Evolutionary conservation across 2,329 filamentous ascomycete genomes (phyloP), one percentile per base, ranked within the genome.

Genomic region (Blastomyces gilchristii): DNA sequence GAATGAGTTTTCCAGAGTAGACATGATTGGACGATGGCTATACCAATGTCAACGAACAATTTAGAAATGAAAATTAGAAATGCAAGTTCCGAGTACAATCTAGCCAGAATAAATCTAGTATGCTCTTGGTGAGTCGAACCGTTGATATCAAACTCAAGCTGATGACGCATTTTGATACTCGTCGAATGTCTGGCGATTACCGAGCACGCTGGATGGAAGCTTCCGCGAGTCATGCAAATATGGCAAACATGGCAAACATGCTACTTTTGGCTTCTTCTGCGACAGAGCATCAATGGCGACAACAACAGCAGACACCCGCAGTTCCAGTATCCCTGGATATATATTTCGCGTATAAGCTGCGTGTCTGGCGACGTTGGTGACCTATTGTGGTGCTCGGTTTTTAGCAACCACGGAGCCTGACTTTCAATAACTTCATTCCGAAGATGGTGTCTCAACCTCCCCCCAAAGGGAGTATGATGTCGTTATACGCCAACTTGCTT

Each of bases 401-500:
- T 54, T 62, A 14, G n/a, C 25, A 58, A 41, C 52, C 41, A 11
- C 18, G 22, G 18, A n/a, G 16, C 25, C 25, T 39, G 25, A 43
- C 31, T 53, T 12, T 25, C 28, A n/a, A 31, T 56, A n/a, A 28
- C 49, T 28, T 16, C 22, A 62, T 34, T 28, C n/a, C 2, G 52
- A 61, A 64, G 45, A 77, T 77, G 73, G 67, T 61, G 49, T 58
- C 62, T 34, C 63, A 59, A 22, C 58, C 63, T 37, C 58, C 62
- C 25, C 59, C 62, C 7, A 59, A 63, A 64, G 76, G 79, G 63
- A 77, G 71, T 7, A 81, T 82, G 63, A 79, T 91, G 68, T 92
- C 90, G 22, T 84, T 95, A 5, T 96, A 96, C 73, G 91, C 90
- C 62, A 90, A 95, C 74, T 83, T 96, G 53, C 84, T 94, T 66